phyloP scores from a whole-genome alignment of 1,284 basidiomycete genomes.

The Lentinula novae-zelandiae region DNA sequence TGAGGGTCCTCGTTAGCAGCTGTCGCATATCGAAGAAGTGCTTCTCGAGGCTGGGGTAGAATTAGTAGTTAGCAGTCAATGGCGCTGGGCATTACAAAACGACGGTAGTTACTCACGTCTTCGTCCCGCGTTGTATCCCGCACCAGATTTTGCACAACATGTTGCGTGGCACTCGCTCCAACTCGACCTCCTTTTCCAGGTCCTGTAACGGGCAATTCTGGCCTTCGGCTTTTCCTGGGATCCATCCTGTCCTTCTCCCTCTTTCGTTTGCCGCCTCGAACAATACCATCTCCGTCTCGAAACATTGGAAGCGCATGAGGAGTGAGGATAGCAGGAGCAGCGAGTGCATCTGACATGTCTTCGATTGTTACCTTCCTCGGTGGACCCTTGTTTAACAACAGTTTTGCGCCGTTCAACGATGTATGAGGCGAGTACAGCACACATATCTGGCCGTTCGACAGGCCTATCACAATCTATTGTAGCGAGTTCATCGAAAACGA shows the following conservation, averaged over 20 bases:
- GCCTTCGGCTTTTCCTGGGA: conserved; percentile 85
- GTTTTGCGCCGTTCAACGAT: conserved; percentile 89
- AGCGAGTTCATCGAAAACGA: conserved; percentile 3
- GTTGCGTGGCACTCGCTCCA: conserved; percentile 92
- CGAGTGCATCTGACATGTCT: conserved; percentile 80
- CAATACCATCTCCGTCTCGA: conserved; percentile 71
- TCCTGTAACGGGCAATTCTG: conserved; percentile 88
- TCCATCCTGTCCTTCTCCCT: conserved; percentile 86
- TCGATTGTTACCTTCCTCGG: conserved; percentile 72
- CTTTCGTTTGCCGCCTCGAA: conserved; percentile 76
- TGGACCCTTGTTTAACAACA: conserved; percentile 77
- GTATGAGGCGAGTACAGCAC: conserved; percentile 88
- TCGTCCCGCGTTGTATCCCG: conserved; percentile 85
- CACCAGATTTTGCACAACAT: conserved; percentile 91
- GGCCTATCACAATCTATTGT: conserved; percentile 76
- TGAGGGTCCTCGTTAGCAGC: conserved; percentile 71
- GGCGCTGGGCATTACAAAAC: conserved; percentile 3
- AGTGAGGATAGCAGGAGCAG: conserved; percentile 82
- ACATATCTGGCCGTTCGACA: conserved; percentile 85
- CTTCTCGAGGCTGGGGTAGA: conserved; percentile 81
- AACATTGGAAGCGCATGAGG: conserved; percentile 90
- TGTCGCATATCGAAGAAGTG: conserved; percentile 89
- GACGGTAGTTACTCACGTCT: conserved; percentile 70
- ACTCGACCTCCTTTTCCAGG: conserved; percentile 92
- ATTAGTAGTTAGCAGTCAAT: conserved; percentile 12